Conservation (phyloP, 768 basidiomycete genomes). For the Suillus alpinus region DNA sequence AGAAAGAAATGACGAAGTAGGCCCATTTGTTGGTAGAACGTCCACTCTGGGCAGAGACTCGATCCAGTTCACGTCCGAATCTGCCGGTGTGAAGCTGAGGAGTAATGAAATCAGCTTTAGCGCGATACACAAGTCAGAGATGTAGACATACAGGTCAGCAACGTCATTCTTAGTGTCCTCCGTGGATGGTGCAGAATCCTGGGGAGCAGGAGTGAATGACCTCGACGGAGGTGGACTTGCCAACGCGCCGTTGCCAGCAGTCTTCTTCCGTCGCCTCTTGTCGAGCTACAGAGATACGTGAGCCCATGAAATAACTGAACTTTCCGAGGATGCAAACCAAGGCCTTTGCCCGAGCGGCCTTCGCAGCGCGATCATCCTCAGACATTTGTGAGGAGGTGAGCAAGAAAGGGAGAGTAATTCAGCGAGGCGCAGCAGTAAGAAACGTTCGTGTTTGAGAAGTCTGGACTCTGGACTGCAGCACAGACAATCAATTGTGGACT, state of each 20-base stretch:
- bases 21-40: constrained; percentile 29
- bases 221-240: constrained; percentile 47
- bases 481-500: neutral
- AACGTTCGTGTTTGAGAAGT: neutral
- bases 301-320: constrained; percentile 3
- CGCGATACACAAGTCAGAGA: neutral
- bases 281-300: constrained; percentile 53
- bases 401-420: constrained; percentile 6
- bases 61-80: constrained; percentile 53
- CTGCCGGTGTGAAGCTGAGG: constrained; percentile 46
- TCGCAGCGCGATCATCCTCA: constrained; percentile 77
- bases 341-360: constrained; percentile 81
- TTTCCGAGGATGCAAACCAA: constrained; percentile 48
- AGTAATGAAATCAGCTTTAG: constrained; percentile 5
- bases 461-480: neutral
- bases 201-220: constrained; percentile 51
- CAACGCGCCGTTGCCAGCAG: constrained; percentile 36
- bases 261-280: constrained; percentile 77
- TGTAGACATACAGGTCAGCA: constrained; percentile 61
- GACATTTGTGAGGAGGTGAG: constrained; percentile 44
- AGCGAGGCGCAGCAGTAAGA: constrained; percentile 4
- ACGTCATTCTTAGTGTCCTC: constrained; percentile 52
- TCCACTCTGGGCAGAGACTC: constrained; percentile 49
- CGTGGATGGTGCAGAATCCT: constrained; percentile 31
- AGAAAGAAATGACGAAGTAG: constrained; percentile 15